Evolutionary conservation across 306 rosid genomes (phyloP).

Genomic region (Sicyos edulis): DNA sequence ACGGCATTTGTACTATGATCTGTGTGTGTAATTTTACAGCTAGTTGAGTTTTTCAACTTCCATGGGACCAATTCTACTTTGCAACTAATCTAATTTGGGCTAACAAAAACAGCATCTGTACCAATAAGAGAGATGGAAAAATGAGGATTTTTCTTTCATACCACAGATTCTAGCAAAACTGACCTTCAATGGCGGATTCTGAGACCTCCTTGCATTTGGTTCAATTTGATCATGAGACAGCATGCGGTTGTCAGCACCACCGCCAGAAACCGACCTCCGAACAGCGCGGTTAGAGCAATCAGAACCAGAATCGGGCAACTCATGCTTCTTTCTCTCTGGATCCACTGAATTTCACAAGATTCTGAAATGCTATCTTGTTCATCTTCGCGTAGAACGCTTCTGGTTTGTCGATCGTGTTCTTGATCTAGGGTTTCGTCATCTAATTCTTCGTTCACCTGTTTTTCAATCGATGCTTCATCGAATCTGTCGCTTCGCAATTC

Average conservation of each 20-base stretch:
- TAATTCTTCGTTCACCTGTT: constrained; percentile 9
- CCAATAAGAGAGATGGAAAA: neutral
- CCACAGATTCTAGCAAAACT: neutral
- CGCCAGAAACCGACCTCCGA: constrained; percentile 52
- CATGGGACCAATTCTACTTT: neutral
- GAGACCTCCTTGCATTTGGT: constrained; percentile 19
- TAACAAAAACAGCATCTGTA: neutral
- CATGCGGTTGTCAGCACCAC: constrained; percentile 41
- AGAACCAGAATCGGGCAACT: constrained; percentile 33
- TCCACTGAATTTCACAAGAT: neutral
- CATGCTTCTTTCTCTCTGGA: constrained; percentile 24
- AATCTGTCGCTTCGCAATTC: neutral
- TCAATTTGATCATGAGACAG: constrained; percentile 41
- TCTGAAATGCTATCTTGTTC: neutral
- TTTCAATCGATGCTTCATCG: neutral
- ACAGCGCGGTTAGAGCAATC: constrained; percentile 55
- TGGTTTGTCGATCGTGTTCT: neutral
- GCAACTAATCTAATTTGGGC: neutral
- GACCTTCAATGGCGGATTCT: constrained; percentile 1
- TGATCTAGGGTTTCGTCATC: constrained; percentile 15
- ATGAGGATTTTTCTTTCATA: neutral
- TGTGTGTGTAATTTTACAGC: neutral
- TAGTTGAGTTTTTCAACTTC: neutral
- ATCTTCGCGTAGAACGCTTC: neutral
- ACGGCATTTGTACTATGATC: neutral